Conservation (phyloP, 768 basidiomycete genomes). For the Pisolithus albus region DNA sequence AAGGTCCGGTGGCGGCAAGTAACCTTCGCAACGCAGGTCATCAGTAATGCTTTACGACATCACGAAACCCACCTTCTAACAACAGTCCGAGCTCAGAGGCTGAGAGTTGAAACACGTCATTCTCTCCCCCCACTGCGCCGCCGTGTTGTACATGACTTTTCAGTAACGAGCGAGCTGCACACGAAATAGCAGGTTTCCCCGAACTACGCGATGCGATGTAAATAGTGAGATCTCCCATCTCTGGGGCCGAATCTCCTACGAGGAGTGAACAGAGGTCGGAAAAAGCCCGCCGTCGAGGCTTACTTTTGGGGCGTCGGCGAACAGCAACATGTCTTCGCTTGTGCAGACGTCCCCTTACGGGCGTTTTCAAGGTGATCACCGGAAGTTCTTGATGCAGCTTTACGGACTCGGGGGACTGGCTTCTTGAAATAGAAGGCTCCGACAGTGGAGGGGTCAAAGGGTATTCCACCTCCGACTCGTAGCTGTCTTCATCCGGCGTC, state of each 20-base stretch:
- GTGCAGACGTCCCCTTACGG: conserved; percentile 8
- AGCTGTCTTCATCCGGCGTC: conserved; percentile 26
- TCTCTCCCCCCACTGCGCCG: conserved; percentile 1
- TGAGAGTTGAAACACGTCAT: conserved; percentile 29
- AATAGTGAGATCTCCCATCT: conserved; percentile 34
- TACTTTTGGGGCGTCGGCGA: conserved; percentile 18
- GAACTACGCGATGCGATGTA: conserved; percentile 52
- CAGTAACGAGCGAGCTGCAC: conserved; percentile 43
- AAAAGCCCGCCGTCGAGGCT: conserved; percentile 2
- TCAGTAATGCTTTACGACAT: not conserved
- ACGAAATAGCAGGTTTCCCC: conserved; percentile 59
- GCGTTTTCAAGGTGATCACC: conserved; percentile 14
- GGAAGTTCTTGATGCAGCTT: conserved; percentile 8
- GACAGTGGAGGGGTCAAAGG: conserved; percentile 76
- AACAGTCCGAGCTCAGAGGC: conserved; percentile 40
- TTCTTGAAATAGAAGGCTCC: conserved; percentile 59
- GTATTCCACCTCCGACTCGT: conserved; percentile 56
- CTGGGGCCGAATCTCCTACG: conserved; percentile 8
- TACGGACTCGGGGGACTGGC: conserved; percentile 45
- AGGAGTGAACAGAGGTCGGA: conserved; percentile 8
- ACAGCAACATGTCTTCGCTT: conserved; percentile 22
- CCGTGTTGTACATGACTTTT: conserved; percentile 11
- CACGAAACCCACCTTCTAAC: conserved; percentile 49
- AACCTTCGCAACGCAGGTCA: conserved; percentile 37
- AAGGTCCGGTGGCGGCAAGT: conserved; percentile 64